A percentile compares a stretch with the other conserved stretches of the same genome.
Evolutionary conservation across 2,329 filamentous ascomycete species (phyloP).

Genomic region (Botrytis tulipae): DNA sequence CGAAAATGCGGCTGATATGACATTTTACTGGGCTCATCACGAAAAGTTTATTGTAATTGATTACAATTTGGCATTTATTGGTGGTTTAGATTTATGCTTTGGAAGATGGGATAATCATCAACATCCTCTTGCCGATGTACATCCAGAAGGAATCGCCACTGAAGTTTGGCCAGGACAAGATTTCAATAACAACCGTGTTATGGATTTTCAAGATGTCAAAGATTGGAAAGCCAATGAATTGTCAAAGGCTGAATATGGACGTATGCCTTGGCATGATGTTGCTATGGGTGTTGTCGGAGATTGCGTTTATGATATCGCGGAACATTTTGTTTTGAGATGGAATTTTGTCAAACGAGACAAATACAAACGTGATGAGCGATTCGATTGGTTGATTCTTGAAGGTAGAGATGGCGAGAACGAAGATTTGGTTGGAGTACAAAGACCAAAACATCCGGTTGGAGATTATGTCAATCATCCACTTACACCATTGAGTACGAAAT

Average conservation of each 20-base stretch:
- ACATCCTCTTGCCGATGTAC: conserved; percentile 81
- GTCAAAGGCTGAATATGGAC: conserved; percentile 83
- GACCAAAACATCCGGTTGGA: conserved; percentile 85
- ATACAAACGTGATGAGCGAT: conserved; percentile 83
- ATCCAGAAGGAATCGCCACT: conserved; percentile 76
- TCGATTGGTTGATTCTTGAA: conserved; percentile 81
- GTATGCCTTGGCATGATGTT: conserved; percentile 99
- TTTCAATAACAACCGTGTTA: conserved; percentile 95
- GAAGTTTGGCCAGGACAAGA: conserved; percentile 96
- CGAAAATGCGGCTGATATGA: conserved; percentile 93
- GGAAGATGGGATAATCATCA: conserved; percentile 89
- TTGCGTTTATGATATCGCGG: conserved; percentile 88
- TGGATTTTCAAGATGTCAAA: conserved; percentile 89
- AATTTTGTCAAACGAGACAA: conserved; percentile 98
- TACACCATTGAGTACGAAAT: conserved; percentile 65
- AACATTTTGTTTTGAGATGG: conserved; percentile 93
- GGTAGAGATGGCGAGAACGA: conserved; percentile 76
- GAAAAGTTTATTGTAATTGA: conserved; percentile 98
- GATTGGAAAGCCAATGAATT: conserved; percentile 94
- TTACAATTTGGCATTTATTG: conserved; percentile 87
- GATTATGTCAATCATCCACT: conserved; percentile 82
- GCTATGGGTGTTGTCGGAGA: conserved; percentile 88
- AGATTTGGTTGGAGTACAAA: conserved; percentile 82
- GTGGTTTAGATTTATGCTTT: conserved; percentile 92
- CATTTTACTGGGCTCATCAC: conserved; percentile 96